These are phyloP conservation scores for Rubia peregrina DNA, from an alignment of 305 asterid species.

Conservation along the genomic window DNA sequence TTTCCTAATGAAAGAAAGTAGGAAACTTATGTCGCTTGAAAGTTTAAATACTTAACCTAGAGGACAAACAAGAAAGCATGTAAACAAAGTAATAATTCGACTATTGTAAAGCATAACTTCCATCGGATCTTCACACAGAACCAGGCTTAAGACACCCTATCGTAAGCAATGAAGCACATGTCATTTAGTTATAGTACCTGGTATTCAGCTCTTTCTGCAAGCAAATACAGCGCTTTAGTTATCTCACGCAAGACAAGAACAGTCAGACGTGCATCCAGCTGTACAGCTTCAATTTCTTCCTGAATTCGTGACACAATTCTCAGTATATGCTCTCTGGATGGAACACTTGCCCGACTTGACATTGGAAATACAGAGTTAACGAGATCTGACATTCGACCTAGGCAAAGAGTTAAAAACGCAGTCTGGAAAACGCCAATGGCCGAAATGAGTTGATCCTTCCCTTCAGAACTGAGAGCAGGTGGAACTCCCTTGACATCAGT, in stretches of 20 bases:
- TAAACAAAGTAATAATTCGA: not conserved
- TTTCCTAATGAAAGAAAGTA: not conserved
- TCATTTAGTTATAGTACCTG: constrained; percentile 45
- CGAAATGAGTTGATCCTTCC: constrained; percentile 74
- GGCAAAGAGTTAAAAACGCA: constrained; percentile 67
- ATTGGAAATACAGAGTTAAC: constrained; percentile 76
- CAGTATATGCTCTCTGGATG: constrained; percentile 70
- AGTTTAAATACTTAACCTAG: not conserved
- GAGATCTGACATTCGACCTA: constrained; percentile 71
- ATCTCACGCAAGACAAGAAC: constrained; percentile 78
- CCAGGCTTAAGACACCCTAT: not conserved
- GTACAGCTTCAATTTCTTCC: constrained; percentile 92
- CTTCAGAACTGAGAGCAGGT: constrained; percentile 74
- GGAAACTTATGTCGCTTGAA: not conserved
- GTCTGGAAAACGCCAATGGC: constrained; percentile 71
- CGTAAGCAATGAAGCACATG: not conserved
- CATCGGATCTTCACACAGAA: not conserved
- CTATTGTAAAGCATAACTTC: not conserved
- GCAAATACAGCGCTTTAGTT: constrained; percentile 69
- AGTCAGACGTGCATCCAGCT: constrained; percentile 74
- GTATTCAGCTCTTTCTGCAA: constrained; percentile 80
- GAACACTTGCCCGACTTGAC: constrained; percentile 85
- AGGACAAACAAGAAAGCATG: constrained; percentile 8
- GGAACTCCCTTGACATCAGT: constrained; percentile 97
- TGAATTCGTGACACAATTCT: constrained; percentile 70